A percentile compares a stretch with the other conserved stretches of the same genome.
Evolutionary conservation across 192 early-diverging fungal species (phyloP).

Genomic region (Mycoemilia scoparia): DNA sequence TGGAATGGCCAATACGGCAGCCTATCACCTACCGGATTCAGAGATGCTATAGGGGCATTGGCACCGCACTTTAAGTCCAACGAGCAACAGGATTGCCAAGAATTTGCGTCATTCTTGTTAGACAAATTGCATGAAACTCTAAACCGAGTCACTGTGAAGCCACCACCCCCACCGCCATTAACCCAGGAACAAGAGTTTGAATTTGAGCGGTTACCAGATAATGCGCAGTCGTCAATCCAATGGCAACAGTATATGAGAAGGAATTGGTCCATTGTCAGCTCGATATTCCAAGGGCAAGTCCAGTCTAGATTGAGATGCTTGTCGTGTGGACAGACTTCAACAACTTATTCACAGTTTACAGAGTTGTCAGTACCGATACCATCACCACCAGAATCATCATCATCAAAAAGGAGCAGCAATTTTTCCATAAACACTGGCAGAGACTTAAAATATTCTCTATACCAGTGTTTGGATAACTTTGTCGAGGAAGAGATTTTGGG

Average conservation of each 20-base stretch:
- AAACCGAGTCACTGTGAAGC: constrained; percentile 40
- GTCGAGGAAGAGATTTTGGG: constrained; percentile 71
- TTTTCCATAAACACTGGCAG: constrained; percentile 6
- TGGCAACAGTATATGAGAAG: constrained; percentile 56
- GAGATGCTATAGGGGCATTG: constrained; percentile 50
- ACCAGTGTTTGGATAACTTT: constrained; percentile 75
- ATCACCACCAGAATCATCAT: not conserved
- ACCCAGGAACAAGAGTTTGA: constrained; percentile 27
- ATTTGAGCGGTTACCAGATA: constrained; percentile 53
- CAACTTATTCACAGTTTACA: no score
- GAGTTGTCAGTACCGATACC: constrained; percentile 5
- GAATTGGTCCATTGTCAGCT: constrained; percentile 74
- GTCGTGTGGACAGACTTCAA: constrained; percentile 55
- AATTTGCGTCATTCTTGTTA: constrained; percentile 79
- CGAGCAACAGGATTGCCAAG: constrained; percentile 95
- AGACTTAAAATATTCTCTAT: no score
- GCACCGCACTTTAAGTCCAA: constrained; percentile 68
- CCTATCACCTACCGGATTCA: constrained; percentile 62
- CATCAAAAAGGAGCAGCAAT: constrained; percentile 8
- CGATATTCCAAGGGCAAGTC: constrained; percentile 77
- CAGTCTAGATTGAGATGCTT: constrained; percentile 46
- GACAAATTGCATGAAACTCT: constrained; percentile 86
- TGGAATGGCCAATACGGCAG: constrained; percentile 62
- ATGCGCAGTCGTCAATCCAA: constrained; percentile 34
- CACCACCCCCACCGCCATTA: constrained; percentile 20